Evolutionary conservation across 495 filamentous ascomycete species (phyloP).

Genomic region (Penicillium pancosmium): DNA sequence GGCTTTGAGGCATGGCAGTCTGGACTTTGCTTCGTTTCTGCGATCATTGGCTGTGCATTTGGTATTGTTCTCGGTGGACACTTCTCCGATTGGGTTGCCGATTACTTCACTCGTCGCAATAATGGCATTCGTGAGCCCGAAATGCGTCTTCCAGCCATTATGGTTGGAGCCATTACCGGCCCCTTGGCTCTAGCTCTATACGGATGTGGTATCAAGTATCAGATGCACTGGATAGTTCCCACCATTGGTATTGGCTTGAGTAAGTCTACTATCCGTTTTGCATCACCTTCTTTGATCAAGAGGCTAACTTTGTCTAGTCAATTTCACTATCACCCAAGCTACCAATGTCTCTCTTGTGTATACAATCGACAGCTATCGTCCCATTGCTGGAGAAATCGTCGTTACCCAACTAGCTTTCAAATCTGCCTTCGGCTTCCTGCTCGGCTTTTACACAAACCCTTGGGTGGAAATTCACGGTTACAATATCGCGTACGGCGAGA

Average conservation of each 20-base stretch:
- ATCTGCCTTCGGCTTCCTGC: slow-evolving; percentile 57
- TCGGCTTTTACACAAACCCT: slow-evolving; percentile 62
- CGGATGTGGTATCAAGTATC: slow-evolving; percentile 52
- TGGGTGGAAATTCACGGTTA: slow-evolving; percentile 58
- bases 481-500: slow-evolving; percentile 51
- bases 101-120: slow-evolving; percentile 53
- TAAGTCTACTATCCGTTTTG: slow-evolving; percentile 3
- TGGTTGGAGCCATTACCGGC: slow-evolving; percentile 43
- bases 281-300: neutral
- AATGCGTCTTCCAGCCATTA: slow-evolving; percentile 54
- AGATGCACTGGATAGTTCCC: slow-evolving; percentile 57
- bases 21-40: slow-evolving; percentile 52
- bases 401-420: slow-evolving; percentile 57
- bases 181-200: slow-evolving; percentile 53
- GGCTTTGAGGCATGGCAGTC: slow-evolving; percentile 50
- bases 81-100: slow-evolving; percentile 52
- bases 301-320: slow-evolving; percentile 26
- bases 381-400: slow-evolving; percentile 55
- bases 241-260: slow-evolving; percentile 51
- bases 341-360: slow-evolving; percentile 58
- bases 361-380: slow-evolving; percentile 57
- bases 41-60: slow-evolving; percentile 50
- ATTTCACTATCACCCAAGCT: slow-evolving; percentile 53
- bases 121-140: slow-evolving; percentile 57
- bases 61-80: slow-evolving; percentile 53